Conservation (phyloP, 768 basidiomycete genomes). For the Cantharellus anzutake region DNA sequence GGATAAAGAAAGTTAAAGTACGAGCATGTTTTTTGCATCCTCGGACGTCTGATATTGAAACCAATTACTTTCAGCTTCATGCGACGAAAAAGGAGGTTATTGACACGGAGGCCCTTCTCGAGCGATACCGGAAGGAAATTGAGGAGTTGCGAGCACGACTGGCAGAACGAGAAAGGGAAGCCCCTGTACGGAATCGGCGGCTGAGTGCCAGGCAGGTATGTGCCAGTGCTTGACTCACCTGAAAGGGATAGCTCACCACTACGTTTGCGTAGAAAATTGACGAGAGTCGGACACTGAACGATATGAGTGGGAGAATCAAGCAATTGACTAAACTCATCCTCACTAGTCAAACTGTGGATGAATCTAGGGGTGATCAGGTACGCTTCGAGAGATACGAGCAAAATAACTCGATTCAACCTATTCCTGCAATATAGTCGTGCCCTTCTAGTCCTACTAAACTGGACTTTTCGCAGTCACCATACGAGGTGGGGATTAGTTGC, state of each 20-base stretch:
- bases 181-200: conserved; percentile 27
- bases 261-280: conserved; percentile 43
- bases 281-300: conserved; percentile 68
- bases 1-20: conserved; percentile 78
- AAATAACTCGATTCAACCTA: neutral
- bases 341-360: conserved; percentile 69
- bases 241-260: conserved; percentile 2
- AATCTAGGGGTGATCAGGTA: conserved; percentile 37
- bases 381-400: neutral
- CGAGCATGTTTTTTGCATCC: conserved; percentile 9
- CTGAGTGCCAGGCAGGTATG: conserved; percentile 32
- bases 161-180: conserved; percentile 48
- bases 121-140: conserved; percentile 87
- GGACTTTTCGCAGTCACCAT: conserved; percentile 78
- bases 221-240: neutral
- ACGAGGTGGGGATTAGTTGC: conserved; percentile 33
- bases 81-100: conserved; percentile 89
- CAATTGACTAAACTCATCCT: conserved; percentile 71
- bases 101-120: conserved; percentile 83
- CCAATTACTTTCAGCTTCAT: conserved; percentile 28
- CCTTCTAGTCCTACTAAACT: conserved; percentile 74
- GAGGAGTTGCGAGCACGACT: conserved; percentile 68
- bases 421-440: conserved; percentile 23
- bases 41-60: neutral
- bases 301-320: conserved; percentile 59